Evolutionary conservation across 139 green algal species (phyloP).

Genomic region (Micractinium sp.): DNA sequence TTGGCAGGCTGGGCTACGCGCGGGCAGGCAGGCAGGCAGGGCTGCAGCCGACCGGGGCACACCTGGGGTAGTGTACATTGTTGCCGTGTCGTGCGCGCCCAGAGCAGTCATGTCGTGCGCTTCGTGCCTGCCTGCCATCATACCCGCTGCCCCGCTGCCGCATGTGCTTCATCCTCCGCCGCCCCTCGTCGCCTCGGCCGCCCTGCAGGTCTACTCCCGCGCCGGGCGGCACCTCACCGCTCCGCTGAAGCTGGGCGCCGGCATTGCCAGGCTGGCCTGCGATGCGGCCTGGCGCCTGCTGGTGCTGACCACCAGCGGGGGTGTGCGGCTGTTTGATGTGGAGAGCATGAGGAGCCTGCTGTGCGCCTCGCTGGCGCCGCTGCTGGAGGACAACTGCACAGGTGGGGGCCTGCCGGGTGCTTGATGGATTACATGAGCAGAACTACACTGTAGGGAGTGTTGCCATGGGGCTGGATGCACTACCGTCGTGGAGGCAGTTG

Average conservation of each 20-base stretch:
- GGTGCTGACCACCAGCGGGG: constrained; percentile 46
- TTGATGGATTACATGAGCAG: background rate
- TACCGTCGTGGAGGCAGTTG: background rate
- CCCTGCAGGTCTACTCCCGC: constrained; percentile 57
- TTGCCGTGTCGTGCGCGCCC: background rate
- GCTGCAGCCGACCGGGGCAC: too few species aligned
- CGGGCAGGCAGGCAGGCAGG: too few species aligned
- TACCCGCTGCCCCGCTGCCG: background rate
- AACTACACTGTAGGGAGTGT: background rate
- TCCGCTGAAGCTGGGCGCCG: constrained; percentile 58
- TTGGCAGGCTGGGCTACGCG: too few species aligned
- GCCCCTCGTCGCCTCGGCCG: background rate
- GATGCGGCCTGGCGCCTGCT: constrained; percentile 47
- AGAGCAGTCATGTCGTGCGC: background rate
- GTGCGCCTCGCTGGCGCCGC: constrained; percentile 36
- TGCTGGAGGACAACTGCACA: constrained; percentile 41
- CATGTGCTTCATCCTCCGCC: background rate
- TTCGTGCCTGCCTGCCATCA: background rate
- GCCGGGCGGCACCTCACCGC: constrained; percentile 63
- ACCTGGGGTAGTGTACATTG: background rate
- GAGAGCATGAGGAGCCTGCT: constrained; percentile 22
- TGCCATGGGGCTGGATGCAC: background rate
- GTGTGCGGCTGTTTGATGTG: constrained; percentile 49
- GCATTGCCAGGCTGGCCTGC: constrained; percentile 41
- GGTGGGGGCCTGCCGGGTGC: background rate